Base-by-base conservation (phyloP, 1,284 basidiomycete genomes). In the Meripilus lineatus region DNA sequence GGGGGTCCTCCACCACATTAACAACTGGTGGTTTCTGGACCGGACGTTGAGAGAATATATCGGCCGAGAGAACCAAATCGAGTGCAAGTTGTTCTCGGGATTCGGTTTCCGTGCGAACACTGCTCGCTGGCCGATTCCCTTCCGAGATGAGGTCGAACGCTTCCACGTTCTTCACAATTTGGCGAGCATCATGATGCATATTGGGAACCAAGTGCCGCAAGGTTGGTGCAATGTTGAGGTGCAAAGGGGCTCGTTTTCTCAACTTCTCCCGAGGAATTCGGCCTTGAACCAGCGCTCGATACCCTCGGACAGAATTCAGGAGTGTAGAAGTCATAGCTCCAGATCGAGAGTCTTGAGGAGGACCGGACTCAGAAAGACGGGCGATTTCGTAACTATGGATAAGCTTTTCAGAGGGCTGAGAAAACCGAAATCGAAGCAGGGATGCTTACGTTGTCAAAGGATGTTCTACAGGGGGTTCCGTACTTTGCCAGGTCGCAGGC, bases 11-110 rank as follows among this genome's bases (percentile, higher is more conserved):
- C 13, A 57, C 11, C 8, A 15, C 10, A 32, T 15, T 30, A 5
- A 8, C 10, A 23, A 4, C 23, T 4, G 26, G n/a, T 4, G 38
- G 45, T 25, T 57, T 46, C 0, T 52, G 42, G 23, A 50, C 39
- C 21, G 34, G 25, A 11, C 50, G 41, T 42, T 63, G 65, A 14
- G 79, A 77, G 53, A 75, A 84, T 10, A 83, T 64, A 51, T 80
- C 69, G 10, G 65, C 64, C 3, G 83, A 77, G 22, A 89, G 63
- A 10, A 68, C 61, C 25, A 89, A 65, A 58, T 89, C 86, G 26
- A 84, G 52, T 11, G 74, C 68, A 2, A 89, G 62, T 51, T 82
- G 75, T 45, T 84, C 74, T 22, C 75, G 68, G 2, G 81, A 75
- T 47, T 75, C 69, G 11, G 59, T 62, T 56, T 85, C 78, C 43